These are phyloP conservation scores for Cadophora sp. DNA, from an alignment of 2,329 filamentous ascomycete genomes.

Conservation along the genomic window DNA sequence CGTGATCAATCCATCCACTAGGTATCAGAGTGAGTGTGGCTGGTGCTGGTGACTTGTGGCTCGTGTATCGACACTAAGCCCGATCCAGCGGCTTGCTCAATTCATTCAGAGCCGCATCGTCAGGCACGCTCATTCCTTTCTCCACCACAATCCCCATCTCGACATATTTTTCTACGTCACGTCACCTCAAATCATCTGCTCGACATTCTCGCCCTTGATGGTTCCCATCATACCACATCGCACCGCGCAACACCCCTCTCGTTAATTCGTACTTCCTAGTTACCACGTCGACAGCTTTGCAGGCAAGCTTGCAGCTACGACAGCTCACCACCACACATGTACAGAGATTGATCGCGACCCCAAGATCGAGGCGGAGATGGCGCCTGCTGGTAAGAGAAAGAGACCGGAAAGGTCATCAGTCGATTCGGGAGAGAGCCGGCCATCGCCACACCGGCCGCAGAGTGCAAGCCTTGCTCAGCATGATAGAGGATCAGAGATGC, in stretches of 20 bases:
- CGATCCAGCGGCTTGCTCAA: too few relatives aligned
- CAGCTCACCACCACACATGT: slow-evolving; percentile 38
- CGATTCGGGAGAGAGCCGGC: slow-evolving; percentile 56
- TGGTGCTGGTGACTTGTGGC: too few relatives aligned
- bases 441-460: slow-evolving; percentile 67
- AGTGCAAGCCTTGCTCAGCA: slow-evolving; percentile 63
- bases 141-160: not conserved
- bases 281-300: slow-evolving; percentile 19
- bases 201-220: slow-evolving; percentile 14
- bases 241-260: slow-evolving; percentile 17
- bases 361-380: slow-evolving; percentile 40
- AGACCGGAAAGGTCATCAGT: slow-evolving; percentile 45
- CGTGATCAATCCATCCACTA: not conserved
- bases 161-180: not conserved
- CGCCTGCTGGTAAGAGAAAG: slow-evolving; percentile 46
- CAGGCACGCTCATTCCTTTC: slow-evolving; percentile 7
- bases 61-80: too few relatives aligned
- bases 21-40: not conserved
- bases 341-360: slow-evolving; percentile 33
- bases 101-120: not conserved
- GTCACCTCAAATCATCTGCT: not conserved
- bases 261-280: slow-evolving; percentile 12
- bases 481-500: slow-evolving; percentile 59
- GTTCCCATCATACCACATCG: slow-evolving; percentile 22
- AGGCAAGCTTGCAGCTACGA: slow-evolving; percentile 27